Evolutionary conservation across 352 stramenopile species (phyloP).

Genomic region (Pythium rhizo-oryzae): DNA sequence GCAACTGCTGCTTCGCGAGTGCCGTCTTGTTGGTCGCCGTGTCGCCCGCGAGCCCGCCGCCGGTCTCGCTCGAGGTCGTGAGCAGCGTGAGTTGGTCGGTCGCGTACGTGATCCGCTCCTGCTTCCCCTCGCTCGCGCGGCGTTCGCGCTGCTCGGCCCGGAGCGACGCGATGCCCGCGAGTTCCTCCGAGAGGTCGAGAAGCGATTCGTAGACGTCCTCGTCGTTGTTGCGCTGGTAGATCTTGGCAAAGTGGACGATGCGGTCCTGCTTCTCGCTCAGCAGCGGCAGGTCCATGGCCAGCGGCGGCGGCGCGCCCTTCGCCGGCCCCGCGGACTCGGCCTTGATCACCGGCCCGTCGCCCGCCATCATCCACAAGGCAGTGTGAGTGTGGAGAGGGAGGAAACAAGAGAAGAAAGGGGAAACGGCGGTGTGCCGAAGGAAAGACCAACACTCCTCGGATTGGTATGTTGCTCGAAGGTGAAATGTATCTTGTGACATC

Average conservation of each 20-base stretch:
- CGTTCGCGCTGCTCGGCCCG: conserved; percentile 35
- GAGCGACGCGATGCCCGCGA: conserved; percentile 43
- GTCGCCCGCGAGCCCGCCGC: conserved; percentile 31
- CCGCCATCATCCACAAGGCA: conserved; percentile 1
- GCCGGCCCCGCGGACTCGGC: neutral
- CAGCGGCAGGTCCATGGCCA: conserved; percentile 30
- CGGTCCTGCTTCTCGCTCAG: conserved; percentile 26
- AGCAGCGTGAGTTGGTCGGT: conserved; percentile 70
- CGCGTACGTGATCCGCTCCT: conserved; percentile 40
- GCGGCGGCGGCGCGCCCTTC: conserved; percentile 2
- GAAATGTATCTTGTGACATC: neutral
- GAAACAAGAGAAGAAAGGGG: neutral
- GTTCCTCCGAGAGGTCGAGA: conserved; percentile 52
- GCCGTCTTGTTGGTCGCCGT: conserved; percentile 47
- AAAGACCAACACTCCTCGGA: conserved; percentile 11
- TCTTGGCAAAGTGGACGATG: conserved; percentile 59
- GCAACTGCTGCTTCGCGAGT: conserved; percentile 37
- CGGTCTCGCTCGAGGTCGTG: conserved; percentile 54
- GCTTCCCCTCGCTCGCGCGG: conserved; percentile 26
- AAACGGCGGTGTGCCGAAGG: neutral
- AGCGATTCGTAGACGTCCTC: conserved; percentile 58
- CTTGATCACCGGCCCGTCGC: conserved; percentile 12
- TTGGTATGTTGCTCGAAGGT: conserved; percentile 12
- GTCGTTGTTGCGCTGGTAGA: conserved; percentile 69
- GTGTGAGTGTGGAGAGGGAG: neutral